These are phyloP conservation scores for Rasamsonia emersonii DNA, from an alignment of 2,329 filamentous ascomycete genomes.

Conservation along the genomic window DNA sequence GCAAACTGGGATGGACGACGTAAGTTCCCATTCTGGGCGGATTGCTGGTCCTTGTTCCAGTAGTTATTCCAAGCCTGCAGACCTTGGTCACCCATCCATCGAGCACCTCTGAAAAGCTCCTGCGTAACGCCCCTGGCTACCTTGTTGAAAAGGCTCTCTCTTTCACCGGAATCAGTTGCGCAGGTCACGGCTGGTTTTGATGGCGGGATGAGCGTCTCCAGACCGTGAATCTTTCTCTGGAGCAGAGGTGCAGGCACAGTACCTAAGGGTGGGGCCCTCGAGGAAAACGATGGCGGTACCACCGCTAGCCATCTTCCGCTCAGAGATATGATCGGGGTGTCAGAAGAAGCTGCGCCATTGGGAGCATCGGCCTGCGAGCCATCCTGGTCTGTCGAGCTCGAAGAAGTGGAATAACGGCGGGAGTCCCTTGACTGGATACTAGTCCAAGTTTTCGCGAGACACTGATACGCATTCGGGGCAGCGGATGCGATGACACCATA, in stretches of 20 bases:
- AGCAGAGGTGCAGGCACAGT: slow-evolving; percentile 28
- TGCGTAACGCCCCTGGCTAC: slow-evolving; percentile 42
- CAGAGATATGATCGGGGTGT: slow-evolving; percentile 34
- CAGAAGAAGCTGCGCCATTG: slow-evolving; percentile 17
- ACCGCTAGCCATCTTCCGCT: slow-evolving; percentile 41
- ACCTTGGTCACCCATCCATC: slow-evolving; percentile 43
- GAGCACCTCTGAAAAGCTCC: slow-evolving; percentile 39
- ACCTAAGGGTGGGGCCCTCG: slow-evolving; percentile 31
- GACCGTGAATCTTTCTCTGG: slow-evolving; percentile 29
- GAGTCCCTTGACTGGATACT: slow-evolving; percentile 53
- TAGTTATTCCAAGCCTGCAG: slow-evolving; percentile 43
- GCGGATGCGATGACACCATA: slow-evolving; percentile 42
- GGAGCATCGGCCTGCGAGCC: slow-evolving; percentile 32
- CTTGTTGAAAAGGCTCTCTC: slow-evolving; percentile 40
- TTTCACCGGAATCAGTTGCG: slow-evolving; percentile 38
- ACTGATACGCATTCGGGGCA: slow-evolving; percentile 42
- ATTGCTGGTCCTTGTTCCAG: slow-evolving; percentile 37
- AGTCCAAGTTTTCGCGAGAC: slow-evolving; percentile 88
- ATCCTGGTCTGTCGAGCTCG: slow-evolving; percentile 36
- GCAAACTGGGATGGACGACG: slow-evolving; percentile 22
- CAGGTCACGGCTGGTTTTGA: slow-evolving; percentile 35
- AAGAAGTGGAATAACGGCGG: slow-evolving; percentile 39
- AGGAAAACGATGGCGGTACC: slow-evolving; percentile 33
- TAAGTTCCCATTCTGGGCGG: slow-evolving; percentile 14
- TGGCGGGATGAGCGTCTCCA: slow-evolving; percentile 35